phyloP scores from a whole-genome alignment of 148 eudicot genomes.

The Nyssa sinensis region DNA sequence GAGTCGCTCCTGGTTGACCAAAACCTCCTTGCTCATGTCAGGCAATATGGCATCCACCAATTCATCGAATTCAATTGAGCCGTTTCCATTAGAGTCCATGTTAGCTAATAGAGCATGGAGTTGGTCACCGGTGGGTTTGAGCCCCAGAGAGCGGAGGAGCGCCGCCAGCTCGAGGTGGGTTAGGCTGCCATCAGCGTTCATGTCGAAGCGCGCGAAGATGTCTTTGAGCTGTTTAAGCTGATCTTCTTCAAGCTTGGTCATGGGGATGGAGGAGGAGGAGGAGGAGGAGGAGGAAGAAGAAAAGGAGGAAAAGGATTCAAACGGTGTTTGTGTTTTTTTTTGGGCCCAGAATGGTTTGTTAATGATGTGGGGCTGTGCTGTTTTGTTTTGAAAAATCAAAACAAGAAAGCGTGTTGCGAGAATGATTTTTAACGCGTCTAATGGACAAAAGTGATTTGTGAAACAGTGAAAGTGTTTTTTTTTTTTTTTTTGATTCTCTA shows the following conservation, averaged over 20 bases:
- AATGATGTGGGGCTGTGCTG: neutral
- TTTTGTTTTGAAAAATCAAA: conserved; percentile 1
- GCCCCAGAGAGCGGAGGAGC: conserved; percentile 46
- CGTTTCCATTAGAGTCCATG: conserved; percentile 52
- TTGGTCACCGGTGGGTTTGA: conserved; percentile 46
- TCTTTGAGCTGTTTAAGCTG: conserved; percentile 39
- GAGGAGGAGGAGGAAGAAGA: neutral
- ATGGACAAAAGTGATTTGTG: neutral
- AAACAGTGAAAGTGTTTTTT: neutral
- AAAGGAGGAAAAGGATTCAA: neutral
- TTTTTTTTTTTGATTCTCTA: neutral
- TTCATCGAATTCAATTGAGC: conserved; percentile 44
- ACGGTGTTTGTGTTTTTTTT: neutral
- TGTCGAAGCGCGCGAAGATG: conserved; percentile 50
- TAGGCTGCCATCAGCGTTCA: conserved; percentile 51
- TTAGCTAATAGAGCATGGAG: conserved; percentile 27
- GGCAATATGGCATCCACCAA: conserved; percentile 37
- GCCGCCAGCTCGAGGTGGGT: conserved; percentile 59
- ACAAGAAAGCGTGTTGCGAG: neutral
- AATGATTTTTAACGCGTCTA: neutral
- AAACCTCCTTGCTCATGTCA: conserved; percentile 31
- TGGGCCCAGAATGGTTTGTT: neutral
- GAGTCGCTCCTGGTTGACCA: conserved; percentile 48
- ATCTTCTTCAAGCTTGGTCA: conserved; percentile 25
- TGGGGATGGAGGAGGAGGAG: neutral